Conservation (phyloP, 2,329 filamentous ascomycete species). For the Tolypocladium paradoxum region DNA sequence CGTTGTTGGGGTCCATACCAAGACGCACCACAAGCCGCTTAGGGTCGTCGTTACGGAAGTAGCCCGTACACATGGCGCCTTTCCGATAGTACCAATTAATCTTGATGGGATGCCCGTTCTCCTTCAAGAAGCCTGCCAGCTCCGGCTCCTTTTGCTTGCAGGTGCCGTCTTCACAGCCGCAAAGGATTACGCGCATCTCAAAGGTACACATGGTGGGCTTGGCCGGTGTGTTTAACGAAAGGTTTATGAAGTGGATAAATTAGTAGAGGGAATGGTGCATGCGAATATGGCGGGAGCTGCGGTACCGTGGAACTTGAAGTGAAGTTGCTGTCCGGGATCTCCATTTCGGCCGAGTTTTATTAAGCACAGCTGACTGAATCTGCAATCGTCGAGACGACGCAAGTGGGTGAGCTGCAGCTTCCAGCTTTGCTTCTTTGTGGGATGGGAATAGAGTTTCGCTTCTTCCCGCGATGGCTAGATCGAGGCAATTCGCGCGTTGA, state of each 20-base stretch:
- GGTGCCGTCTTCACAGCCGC: conserved; percentile 1
- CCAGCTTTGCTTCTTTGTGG: too few species aligned
- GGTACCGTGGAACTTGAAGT: too few species aligned
- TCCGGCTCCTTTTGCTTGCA: conserved; percentile 2
- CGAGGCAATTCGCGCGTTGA: too few species aligned
- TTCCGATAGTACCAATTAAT: conserved; percentile 1
- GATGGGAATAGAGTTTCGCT: too few species aligned
- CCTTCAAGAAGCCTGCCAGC: neutral
- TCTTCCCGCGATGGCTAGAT: too few species aligned
- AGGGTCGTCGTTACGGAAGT: conserved; percentile 3
- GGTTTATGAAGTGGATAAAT: neutral
- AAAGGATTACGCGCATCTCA: conserved; percentile 1
- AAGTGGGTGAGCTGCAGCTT: too few species aligned
- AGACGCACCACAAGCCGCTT: conserved; percentile 1
- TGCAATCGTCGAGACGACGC: too few species aligned
- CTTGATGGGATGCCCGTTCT: neutral
- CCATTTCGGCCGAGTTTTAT: neutral
- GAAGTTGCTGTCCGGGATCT: neutral
- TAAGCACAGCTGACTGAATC: too few species aligned
- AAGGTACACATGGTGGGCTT: conserved; percentile 3
- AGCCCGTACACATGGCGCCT: neutral
- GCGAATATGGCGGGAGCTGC: too few species aligned
- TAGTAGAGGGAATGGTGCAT: neutral
- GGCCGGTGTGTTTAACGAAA: too few species aligned
- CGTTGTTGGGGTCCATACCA: conserved; percentile 3